phyloP scores from a whole-genome alignment of 1,284 basidiomycete genomes.

The Puccinia novopanici region DNA sequence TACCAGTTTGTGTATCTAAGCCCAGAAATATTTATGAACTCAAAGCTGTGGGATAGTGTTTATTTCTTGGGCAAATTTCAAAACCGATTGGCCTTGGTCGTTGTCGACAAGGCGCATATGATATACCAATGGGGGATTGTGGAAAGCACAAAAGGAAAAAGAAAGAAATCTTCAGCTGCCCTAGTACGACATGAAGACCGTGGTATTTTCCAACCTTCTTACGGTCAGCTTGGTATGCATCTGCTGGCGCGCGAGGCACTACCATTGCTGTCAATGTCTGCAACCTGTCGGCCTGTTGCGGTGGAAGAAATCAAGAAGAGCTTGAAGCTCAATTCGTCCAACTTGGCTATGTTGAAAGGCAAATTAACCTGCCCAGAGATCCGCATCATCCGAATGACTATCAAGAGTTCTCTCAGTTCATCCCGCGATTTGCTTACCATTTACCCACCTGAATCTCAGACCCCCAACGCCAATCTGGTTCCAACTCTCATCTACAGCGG shows the following conservation, averaged over 20 bases:
- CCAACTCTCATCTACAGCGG: no score
- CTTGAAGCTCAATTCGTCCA: neutral
- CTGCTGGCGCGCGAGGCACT: neutral
- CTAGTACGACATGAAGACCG: neutral
- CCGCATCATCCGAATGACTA: no score
- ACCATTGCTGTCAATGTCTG: neutral
- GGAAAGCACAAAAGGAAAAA: neutral
- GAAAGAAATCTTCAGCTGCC: neutral
- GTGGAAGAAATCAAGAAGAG: neutral
- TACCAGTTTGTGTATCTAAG: slow-evolving; percentile 12
- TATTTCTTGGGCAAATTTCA: neutral
- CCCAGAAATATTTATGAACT: neutral
- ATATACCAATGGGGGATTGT: slow-evolving; percentile 26
- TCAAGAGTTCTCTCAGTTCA: no score
- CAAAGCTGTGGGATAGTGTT: neutral
- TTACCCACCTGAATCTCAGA: no score
- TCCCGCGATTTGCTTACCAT: no score
- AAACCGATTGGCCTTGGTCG: neutral
- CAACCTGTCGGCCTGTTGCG: neutral
- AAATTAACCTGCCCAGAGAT: neutral
- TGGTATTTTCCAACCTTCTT: neutral
- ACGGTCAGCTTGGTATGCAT: neutral
- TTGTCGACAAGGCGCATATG: slow-evolving; percentile 12
- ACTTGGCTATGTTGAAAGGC: neutral
- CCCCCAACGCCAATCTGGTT: no score